phyloP scores from a whole-genome alignment of 495 filamentous ascomycete species.

The Lentithecium fluviatile region DNA sequence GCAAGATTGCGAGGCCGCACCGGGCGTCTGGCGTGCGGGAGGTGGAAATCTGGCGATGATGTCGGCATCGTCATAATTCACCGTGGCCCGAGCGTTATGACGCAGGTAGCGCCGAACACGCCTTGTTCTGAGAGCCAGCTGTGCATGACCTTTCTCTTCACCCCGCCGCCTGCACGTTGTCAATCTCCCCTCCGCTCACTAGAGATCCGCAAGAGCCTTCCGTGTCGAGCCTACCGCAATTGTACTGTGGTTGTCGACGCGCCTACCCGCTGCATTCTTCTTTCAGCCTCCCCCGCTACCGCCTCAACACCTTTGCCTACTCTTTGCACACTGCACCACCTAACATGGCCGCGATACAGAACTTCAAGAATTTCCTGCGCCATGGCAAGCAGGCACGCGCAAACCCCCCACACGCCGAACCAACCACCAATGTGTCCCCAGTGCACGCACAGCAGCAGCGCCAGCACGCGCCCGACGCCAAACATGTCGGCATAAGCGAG shows the following conservation, averaged over 20 bases:
- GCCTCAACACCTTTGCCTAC: conserved; percentile 3
- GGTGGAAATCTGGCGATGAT: conserved; percentile 4
- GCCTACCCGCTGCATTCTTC: neutral
- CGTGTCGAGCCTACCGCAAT: neutral
- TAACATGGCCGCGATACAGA: conserved; percentile 65
- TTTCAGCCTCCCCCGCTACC: neutral
- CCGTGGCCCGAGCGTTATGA: neutral
- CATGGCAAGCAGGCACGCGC: conserved; percentile 94
- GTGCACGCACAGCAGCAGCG: conserved; percentile 66
- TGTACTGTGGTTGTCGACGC: neutral
- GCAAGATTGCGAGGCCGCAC: no score
- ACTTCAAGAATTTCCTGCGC: conserved; percentile 95
- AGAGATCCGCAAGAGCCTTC: neutral
- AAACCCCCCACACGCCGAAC: conserved; percentile 60
- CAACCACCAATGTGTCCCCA: conserved; percentile 65
- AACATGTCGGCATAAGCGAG: conserved; percentile 61
- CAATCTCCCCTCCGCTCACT: neutral
- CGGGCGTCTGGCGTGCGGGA: neutral
- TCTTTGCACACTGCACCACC: neutral
- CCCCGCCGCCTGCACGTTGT: neutral
- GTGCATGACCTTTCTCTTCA: neutral
- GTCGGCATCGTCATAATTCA: conserved; percentile 6
- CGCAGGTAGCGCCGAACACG: neutral
- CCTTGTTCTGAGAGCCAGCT: neutral
- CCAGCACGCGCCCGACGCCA: conserved; percentile 49